Evolutionary conservation across 139 green algal species (phyloP).

Genomic region (Micractinium sp.): DNA sequence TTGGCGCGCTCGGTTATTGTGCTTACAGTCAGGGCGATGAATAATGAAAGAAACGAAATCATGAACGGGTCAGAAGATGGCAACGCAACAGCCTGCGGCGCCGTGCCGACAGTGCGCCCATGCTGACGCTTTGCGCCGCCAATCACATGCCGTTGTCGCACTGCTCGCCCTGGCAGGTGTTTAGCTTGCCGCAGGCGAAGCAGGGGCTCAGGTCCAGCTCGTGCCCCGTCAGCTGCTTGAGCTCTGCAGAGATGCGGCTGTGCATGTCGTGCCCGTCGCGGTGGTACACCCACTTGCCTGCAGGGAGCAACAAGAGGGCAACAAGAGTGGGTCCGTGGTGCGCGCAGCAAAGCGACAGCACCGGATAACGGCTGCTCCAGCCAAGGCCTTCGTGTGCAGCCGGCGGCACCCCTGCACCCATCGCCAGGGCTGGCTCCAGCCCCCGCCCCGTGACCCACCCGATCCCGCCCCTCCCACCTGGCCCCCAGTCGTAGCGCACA

Average conservation of each 20-base stretch:
- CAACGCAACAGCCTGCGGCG: background rate
- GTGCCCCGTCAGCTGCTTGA: constrained; percentile 61
- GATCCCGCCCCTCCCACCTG: background rate
- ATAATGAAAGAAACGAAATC: background rate
- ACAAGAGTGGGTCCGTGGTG: too few relatives aligned
- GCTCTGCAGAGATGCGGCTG: constrained; percentile 67
- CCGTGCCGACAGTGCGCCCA: background rate
- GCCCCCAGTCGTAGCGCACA: constrained; percentile 60
- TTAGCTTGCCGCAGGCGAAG: constrained; percentile 36
- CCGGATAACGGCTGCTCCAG: too few relatives aligned
- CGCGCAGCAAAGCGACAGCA: too few relatives aligned
- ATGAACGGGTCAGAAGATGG: background rate
- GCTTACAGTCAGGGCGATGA: background rate
- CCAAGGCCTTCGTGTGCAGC: too few relatives aligned
- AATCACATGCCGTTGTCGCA: background rate
- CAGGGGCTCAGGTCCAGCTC: constrained; percentile 45
- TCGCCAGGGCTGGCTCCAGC: too few relatives aligned
- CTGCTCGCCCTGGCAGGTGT: constrained; percentile 24
- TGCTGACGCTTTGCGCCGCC: too few relatives aligned
- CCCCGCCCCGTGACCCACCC: background rate
- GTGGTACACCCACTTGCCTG: constrained; percentile 80
- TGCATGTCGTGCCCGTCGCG: constrained; percentile 74
- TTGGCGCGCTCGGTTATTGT: too few relatives aligned
- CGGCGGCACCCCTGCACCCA: background rate
- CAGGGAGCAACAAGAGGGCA: background rate